phyloP scores from a whole-genome alignment of 164 flowering plant genomes.

The Macadamia tetraphylla region DNA sequence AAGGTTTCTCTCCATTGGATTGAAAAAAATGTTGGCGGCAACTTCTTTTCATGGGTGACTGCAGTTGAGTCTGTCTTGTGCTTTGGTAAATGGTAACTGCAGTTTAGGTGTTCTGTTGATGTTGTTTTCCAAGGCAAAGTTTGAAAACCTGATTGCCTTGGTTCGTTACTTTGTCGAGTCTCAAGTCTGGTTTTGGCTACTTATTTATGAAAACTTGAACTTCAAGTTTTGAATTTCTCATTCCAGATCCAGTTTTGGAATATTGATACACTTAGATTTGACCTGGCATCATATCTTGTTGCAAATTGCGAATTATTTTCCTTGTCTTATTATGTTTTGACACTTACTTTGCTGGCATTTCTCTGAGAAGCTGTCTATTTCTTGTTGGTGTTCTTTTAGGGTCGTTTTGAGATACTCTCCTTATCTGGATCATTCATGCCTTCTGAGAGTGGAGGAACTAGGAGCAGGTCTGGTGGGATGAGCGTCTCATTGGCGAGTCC shows the following conservation, averaged over 20 bases:
- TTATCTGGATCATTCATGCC: constrained; percentile 96
- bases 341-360: not conserved
- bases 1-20: too few species aligned
- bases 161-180: not conserved
- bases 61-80: too few species aligned
- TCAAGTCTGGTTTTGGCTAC: not conserved
- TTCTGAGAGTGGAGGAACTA: constrained; percentile 76
- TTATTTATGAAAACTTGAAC: not conserved
- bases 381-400: constrained; percentile 39
- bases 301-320: not conserved
- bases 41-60: too few species aligned
- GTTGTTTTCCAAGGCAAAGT: not conserved
- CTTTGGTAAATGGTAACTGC: not conserved
- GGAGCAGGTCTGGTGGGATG: constrained; percentile 97
- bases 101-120: not conserved
- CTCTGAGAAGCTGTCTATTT: not conserved
- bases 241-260: not conserved
- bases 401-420: constrained; percentile 96
- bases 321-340: not conserved
- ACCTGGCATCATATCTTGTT: not conserved
- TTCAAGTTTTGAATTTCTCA: not conserved
- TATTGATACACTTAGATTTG: not conserved
- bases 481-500: constrained; percentile 97
- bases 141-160: not conserved
- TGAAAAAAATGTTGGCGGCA: too few species aligned